Evolutionary conservation across 164 flowering plant species (phyloP).

Genomic region (Aristolochia californica): DNA sequence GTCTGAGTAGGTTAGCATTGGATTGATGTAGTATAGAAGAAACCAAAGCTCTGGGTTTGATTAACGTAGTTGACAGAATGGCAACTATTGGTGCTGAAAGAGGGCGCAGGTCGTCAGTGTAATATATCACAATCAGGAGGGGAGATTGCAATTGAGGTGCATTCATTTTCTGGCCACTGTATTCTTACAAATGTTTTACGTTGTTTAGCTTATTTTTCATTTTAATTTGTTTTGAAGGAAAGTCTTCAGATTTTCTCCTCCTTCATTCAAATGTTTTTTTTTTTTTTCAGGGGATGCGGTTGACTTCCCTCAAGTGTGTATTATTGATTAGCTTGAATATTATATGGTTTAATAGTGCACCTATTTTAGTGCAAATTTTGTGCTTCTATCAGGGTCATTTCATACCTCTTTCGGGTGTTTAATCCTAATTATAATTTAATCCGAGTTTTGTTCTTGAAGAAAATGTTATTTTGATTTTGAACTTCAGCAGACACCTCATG

Average conservation of each 20-base stretch:
- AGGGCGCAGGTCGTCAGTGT: conserved; percentile 6
- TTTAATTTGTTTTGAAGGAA: conserved; percentile 3
- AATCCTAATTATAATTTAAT: too few species aligned
- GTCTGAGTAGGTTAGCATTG: conserved; percentile 11
- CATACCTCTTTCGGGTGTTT: too few species aligned
- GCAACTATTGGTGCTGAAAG: background rate
- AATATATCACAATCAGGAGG: conserved; percentile 17
- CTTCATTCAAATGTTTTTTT: background rate
- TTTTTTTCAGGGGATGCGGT: background rate
- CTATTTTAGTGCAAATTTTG: too few species aligned
- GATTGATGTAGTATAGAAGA: conserved; percentile 3
- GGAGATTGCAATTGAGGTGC: conserved; percentile 7
- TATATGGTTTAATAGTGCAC: background rate
- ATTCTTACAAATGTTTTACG: conserved; percentile 9
- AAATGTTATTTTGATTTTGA: too few species aligned
- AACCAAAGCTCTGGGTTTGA: background rate
- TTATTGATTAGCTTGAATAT: background rate
- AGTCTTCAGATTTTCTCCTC: background rate
- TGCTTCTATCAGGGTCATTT: too few species aligned
- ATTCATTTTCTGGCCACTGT: conserved; percentile 2
- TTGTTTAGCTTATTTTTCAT: too few species aligned
- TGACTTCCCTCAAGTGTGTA: background rate
- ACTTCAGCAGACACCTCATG: too few species aligned
- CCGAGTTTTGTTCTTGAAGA: too few species aligned
- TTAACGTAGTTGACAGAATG: background rate